A percentile compares a stretch with the other conserved stretches of the same genome.
These are phyloP conservation scores for Saccharomycopsis hybrid DNA, from an alignment of 1,139 yeast species.

Conservation along the genomic window DNA sequence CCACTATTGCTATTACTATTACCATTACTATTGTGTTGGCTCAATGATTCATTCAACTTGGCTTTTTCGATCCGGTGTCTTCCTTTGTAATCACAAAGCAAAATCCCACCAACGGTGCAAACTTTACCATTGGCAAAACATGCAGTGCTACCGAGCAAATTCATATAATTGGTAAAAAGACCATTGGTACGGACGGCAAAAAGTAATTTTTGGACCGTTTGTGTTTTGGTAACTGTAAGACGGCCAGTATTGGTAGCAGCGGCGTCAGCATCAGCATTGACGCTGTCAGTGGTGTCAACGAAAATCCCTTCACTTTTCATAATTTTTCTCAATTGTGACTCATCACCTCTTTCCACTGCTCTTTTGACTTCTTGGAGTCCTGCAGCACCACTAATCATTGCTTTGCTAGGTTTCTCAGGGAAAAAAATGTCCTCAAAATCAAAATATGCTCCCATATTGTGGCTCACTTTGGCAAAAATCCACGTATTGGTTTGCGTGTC, in stretches of 20 bases:
- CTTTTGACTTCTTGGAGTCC: not conserved
- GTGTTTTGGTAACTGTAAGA: too few relatives aligned
- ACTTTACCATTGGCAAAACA: constrained; percentile 8
- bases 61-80: not conserved
- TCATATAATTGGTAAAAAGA: not conserved
- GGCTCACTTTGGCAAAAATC: constrained; percentile 7
- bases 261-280: constrained; percentile 1
- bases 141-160: constrained; percentile 2
- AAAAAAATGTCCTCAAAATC: not conserved
- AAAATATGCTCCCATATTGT: constrained; percentile 1
- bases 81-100: too few relatives aligned
- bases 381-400: too few relatives aligned
- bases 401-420: not conserved
- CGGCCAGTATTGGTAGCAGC: too few relatives aligned
- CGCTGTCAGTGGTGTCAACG: too few relatives aligned
- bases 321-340: not conserved
- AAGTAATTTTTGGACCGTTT: not conserved
- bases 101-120: constrained; percentile 3
- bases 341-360: not conserved
- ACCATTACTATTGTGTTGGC: too few relatives aligned
- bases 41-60: not conserved
- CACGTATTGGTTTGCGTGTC: constrained; percentile 11
- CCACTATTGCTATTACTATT: too few relatives aligned
- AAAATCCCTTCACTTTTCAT: not conserved
- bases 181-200: constrained; percentile 1